Base-by-base conservation (phyloP, 1,284 basidiomycete genomes). In the Sporisorium exsertum region DNA sequence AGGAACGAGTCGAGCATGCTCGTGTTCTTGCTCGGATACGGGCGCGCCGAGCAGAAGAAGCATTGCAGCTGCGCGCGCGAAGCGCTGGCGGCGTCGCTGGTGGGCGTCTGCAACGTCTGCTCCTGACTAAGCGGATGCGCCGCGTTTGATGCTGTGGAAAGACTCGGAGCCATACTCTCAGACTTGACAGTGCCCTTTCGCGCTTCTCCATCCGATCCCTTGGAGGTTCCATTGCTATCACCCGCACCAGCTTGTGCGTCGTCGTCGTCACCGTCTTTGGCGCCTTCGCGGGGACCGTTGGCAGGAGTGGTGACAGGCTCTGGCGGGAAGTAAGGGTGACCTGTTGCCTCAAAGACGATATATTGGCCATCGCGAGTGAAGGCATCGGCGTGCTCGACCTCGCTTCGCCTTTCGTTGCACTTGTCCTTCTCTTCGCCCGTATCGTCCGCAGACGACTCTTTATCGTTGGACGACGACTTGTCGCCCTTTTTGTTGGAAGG, bases 1-100 rank as follows among this genome's bases (percentile, higher is more conserved):
- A 84, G 64, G 70, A 84, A 81, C 13, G 78, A 79, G 54, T 84
- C 82, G 27, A 82, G 71, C 77, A 82, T 81, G 62, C 73, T 73
- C 16, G 81, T 75, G 52, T 78, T 81, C 60, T 81, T 80, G 64
- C 76, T 75, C 15, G 81, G 81, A 40, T 81, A 81, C 15, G 80
- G 73, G 12, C 81, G 59, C 26, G 72, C 71, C 7, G 80, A 79
- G 58, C 79, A 81, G 59, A 82, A 82, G 64, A 81, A 81, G 70
- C 77, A 81, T 26, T 79, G 78, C 33, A 75, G 47, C n/a, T 67
- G 64, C 27, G 58, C 18, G 37, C 73, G 73, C 5, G 51, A 40
- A 8, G 32, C 54, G 54, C 58, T 71, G 52, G 60, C 47, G 32
- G 72, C 49, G 5, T 75, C 67, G 42, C 68, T 76, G 5, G 66